These are phyloP conservation scores for Rauvolfia tetraphylla DNA, from an alignment of 257 asterid species.

Conservation along the genomic window DNA sequence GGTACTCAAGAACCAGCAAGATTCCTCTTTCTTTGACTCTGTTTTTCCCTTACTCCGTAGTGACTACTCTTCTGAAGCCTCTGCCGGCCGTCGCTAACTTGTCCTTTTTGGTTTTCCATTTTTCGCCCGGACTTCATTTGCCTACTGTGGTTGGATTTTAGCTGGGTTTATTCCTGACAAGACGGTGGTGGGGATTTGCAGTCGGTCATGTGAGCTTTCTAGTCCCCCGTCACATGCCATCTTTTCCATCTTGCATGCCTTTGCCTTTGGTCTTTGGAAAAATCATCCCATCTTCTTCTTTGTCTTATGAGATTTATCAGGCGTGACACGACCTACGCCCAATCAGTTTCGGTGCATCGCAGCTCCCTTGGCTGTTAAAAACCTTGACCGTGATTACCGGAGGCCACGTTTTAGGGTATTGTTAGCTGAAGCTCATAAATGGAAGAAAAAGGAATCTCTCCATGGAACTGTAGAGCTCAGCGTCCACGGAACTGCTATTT, in stretches of 20 bases:
- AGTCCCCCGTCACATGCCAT: background rate
- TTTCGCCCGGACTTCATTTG: background rate
- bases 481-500: too few relatives aligned
- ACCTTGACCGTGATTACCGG: background rate
- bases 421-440: too few relatives aligned
- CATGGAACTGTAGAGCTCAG: too few relatives aligned
- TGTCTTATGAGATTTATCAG: background rate
- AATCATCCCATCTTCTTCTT: background rate
- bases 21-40: background rate
- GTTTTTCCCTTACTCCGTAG: background rate
- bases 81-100: background rate
- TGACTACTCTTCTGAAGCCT: background rate
- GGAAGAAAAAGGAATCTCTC: too few relatives aligned
- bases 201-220: constrained; percentile 5
- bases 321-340: background rate
- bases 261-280: background rate
- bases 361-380: background rate
- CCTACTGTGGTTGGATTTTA: background rate
- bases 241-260: background rate
- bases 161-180: constrained; percentile 9
- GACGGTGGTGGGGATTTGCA: background rate
- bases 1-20: background rate
- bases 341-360: constrained; percentile 1
- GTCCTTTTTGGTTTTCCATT: background rate
- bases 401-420: too few relatives aligned